These are phyloP conservation scores for Begonia peltatifolia DNA, from an alignment of 306 rosid genomes.

Conservation along the genomic window DNA sequence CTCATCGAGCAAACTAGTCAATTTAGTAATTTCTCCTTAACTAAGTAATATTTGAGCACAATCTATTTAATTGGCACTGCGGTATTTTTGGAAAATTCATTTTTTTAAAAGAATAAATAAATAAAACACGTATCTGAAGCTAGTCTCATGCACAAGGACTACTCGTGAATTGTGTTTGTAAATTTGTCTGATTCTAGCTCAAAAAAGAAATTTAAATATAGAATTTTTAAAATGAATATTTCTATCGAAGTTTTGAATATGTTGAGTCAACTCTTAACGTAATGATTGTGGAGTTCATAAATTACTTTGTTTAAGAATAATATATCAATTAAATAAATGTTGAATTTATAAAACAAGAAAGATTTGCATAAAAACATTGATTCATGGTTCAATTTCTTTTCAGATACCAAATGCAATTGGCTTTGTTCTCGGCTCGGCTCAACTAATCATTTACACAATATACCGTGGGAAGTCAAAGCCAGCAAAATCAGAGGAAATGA, in stretches of 20 bases:
- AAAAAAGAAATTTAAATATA: background rate
- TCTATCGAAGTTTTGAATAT: no score
- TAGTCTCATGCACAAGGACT: no score
- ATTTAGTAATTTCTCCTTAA: no score
- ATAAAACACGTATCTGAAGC: no score
- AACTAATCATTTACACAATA: slow-evolving; percentile 16
- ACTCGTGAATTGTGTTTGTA: background rate
- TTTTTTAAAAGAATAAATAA: background rate
- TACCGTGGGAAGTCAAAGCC: slow-evolving; percentile 20
- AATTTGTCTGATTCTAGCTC: background rate
- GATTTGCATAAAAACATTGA: no score
- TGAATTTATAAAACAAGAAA: no score
- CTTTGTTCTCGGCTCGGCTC: slow-evolving; percentile 23
- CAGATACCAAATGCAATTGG: slow-evolving; percentile 40
- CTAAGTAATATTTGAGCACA: no score
- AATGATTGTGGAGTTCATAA: no score
- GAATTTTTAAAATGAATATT: background rate
- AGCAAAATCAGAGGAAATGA: slow-evolving; percentile 5
- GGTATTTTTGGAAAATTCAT: no score
- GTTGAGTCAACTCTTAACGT: no score
- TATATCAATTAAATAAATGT: background rate
- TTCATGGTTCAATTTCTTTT: background rate
- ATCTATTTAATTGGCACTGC: no score
- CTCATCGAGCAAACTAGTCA: background rate
- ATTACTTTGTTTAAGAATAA: no score